Percentiles rank a stretch among this genome's conserved stretches.
Conservation (phyloP, 768 basidiomycete species). For the Boletus rufocinnamomeus region DNA sequence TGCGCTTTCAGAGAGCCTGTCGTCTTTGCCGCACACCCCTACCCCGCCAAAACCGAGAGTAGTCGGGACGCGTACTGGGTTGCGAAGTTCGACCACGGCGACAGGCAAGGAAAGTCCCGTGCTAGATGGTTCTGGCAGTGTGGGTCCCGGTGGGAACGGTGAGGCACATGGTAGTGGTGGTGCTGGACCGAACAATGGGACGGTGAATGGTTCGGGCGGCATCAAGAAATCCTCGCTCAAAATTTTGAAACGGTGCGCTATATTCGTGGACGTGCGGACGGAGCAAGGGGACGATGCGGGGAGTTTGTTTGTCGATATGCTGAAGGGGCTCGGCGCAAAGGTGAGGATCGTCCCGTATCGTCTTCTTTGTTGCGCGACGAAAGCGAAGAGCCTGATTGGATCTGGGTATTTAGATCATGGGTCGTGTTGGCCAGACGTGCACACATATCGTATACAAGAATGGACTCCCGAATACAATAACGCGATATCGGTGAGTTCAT, state of each 20-base stretch:
- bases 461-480: constrained; percentile 71
- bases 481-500: constrained; percentile 60
- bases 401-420: constrained; percentile 48
- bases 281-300: constrained; percentile 81
- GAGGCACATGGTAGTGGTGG: constrained; percentile 24
- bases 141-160: constrained; percentile 24
- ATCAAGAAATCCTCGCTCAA: constrained; percentile 41
- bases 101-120: constrained; percentile 26
- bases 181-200: constrained; percentile 15
- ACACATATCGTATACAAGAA: constrained; percentile 89
- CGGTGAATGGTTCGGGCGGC: constrained; percentile 27
- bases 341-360: constrained; percentile 42
- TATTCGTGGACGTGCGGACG: constrained; percentile 82
- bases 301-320: constrained; percentile 79
- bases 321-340: constrained; percentile 77
- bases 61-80: constrained; percentile 53
- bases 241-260: constrained; percentile 69
- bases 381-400: neutral
- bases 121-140: constrained; percentile 38
- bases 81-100: constrained; percentile 42
- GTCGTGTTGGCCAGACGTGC: constrained; percentile 68
- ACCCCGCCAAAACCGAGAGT: constrained; percentile 32
- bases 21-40: constrained; percentile 46
- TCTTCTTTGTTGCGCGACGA: neutral
- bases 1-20: constrained; percentile 63